Percentiles rank a stretch among this genome's conserved stretches.
Evolutionary conservation across 2,329 filamentous ascomycete genomes (phyloP).

Genomic region (Alternaria metachromatica): DNA sequence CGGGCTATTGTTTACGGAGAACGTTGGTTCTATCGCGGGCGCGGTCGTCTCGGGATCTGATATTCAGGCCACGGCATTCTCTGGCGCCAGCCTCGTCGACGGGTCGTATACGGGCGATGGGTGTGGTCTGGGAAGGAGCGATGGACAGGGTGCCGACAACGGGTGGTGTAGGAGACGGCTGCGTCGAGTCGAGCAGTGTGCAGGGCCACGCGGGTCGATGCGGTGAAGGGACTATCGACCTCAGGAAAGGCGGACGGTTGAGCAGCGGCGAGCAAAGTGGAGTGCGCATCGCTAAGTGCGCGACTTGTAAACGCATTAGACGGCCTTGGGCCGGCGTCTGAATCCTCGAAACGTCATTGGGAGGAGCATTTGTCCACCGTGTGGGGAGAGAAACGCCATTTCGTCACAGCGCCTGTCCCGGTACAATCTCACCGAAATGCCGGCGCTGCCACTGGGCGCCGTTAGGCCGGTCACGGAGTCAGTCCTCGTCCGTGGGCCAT

Average conservation of each 20-base stretch:
- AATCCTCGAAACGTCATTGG: slow-evolving; percentile 22
- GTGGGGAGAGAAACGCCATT: slow-evolving; percentile 27
- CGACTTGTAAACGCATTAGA: slow-evolving; percentile 15
- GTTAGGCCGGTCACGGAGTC: slow-evolving; percentile 5
- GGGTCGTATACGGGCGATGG: not conserved
- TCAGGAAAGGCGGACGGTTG: slow-evolving; percentile 28
- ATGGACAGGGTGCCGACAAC: not conserved
- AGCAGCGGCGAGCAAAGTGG: slow-evolving; percentile 24
- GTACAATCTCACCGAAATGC: slow-evolving; percentile 10
- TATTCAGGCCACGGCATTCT: slow-evolving; percentile 32
- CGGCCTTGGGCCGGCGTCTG: slow-evolving; percentile 16
- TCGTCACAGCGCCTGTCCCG: slow-evolving; percentile 15
- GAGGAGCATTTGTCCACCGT: slow-evolving; percentile 17
- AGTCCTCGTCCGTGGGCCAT: not conserved
- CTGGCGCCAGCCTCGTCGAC: slow-evolving; percentile 17
- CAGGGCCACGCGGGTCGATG: slow-evolving; percentile 11
- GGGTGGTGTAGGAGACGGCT: slow-evolving; percentile 7
- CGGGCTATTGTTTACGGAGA: not conserved
- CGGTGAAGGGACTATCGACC: slow-evolving; percentile 28
- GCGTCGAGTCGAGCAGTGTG: slow-evolving; percentile 4
- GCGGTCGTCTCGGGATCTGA: slow-evolving; percentile 31
- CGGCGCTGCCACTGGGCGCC: slow-evolving; percentile 7
- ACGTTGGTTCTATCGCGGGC: slow-evolving; percentile 26
- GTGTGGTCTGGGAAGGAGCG: not conserved
- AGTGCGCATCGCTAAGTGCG: slow-evolving; percentile 23